phyloP scores from a whole-genome alignment of 495 filamentous ascomycete genomes.

The Xylaria venustula region DNA sequence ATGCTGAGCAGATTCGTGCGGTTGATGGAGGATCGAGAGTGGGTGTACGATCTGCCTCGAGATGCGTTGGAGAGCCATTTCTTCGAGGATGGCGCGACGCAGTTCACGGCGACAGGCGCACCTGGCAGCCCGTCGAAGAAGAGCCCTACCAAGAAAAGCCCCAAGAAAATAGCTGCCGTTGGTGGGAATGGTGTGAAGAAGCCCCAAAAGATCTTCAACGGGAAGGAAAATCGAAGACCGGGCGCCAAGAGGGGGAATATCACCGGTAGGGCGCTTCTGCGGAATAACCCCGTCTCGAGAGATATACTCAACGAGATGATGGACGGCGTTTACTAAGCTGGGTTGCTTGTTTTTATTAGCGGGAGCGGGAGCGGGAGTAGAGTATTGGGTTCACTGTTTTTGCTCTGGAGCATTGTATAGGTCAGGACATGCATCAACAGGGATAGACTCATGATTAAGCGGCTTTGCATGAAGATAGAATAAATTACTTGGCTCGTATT shows the following conservation, averaged over 20 bases:
- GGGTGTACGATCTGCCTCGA: constrained; percentile 69
- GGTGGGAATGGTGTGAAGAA: too few species aligned
- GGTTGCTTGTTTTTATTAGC: neutral
- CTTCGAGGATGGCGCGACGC: constrained; percentile 54
- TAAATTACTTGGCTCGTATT: too few species aligned
- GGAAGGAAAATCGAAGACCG: constrained; percentile 32
- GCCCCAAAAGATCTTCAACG: constrained; percentile 15
- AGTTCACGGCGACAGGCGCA: constrained; percentile 25
- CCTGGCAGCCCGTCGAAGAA: constrained; percentile 11
- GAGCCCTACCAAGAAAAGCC: constrained; percentile 20
- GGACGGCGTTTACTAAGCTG: constrained; percentile 32
- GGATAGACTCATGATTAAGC: neutral
- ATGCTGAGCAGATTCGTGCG: constrained; percentile 72
- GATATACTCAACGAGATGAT: constrained; percentile 52
- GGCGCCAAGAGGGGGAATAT: constrained; percentile 35
- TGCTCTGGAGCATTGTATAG: neutral
- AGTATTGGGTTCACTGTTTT: neutral
- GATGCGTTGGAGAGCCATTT: constrained; percentile 66
- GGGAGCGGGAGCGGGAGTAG: neutral
- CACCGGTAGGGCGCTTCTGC: constrained; percentile 37
- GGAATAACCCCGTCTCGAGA: constrained; percentile 41
- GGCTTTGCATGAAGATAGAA: neutral
- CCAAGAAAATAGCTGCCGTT: constrained; percentile 16
- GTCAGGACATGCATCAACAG: neutral
- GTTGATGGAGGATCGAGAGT: constrained; percentile 68